Conservation (phyloP, 2,329 filamentous ascomycete species). For the Colletotrichum melonis region DNA sequence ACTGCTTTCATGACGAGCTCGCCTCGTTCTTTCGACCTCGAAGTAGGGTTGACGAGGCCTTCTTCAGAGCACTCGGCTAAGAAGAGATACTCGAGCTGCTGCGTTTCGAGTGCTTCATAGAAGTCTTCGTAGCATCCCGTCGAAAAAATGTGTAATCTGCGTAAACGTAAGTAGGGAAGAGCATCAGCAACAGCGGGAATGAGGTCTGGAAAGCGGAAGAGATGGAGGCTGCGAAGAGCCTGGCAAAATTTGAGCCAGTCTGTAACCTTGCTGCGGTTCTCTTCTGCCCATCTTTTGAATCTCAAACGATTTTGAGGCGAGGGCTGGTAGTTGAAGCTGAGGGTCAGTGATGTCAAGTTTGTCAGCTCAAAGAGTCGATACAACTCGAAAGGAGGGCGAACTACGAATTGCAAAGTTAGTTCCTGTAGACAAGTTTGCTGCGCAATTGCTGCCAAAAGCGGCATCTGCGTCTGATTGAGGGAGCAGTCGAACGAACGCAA, state of each 20-base stretch:
- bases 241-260: not conserved
- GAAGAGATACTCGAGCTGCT: slow-evolving; percentile 3
- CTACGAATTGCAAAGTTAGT: not conserved
- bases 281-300: not conserved
- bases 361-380: not conserved
- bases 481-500: not conserved
- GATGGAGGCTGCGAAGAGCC: not conserved
- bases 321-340: not conserved
- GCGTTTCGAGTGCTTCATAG: not conserved
- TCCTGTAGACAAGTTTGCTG: not conserved
- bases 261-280: not conserved
- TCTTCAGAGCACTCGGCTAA: not conserved
- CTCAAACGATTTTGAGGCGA: fast-evolving
- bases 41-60: not conserved
- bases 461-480: not conserved
- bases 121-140: not conserved
- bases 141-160: not conserved
- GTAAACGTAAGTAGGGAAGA: slow-evolving; percentile 2
- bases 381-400: not conserved
- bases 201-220: slow-evolving; percentile 10
- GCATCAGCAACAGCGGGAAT: slow-evolving; percentile 16
- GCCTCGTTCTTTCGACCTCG: not conserved
- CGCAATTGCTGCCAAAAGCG: not conserved
- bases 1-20: slow-evolving; percentile 7
- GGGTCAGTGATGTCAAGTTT: slow-evolving; percentile 1